Evolutionary conservation across 2,329 filamentous ascomycete genomes (phyloP).

Genomic region (Claviceps sp.): DNA sequence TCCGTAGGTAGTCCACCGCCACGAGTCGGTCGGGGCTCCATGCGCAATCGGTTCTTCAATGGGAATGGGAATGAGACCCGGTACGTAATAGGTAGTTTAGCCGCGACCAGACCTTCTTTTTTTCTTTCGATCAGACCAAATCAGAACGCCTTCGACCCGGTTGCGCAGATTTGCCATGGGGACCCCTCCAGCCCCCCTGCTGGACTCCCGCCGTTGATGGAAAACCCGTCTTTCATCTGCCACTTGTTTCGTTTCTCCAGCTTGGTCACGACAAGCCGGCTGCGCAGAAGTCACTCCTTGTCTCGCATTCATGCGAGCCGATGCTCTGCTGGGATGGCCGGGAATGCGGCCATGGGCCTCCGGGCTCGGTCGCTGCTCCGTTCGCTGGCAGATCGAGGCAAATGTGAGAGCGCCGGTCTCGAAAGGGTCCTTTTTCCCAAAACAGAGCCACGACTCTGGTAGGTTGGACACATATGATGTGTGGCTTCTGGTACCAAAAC

Average conservation of each 20-base stretch:
- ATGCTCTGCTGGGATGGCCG: neutral
- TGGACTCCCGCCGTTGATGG: slow-evolving; percentile 1
- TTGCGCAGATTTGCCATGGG: neutral
- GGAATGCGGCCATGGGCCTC: neutral
- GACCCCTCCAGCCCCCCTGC: neutral
- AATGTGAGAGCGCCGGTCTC: too few relatives aligned
- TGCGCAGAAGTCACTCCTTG: neutral
- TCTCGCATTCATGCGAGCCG: neutral
- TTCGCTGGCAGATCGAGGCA: neutral
- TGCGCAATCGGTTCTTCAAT: neutral
- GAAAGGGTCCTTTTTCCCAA: neutral
- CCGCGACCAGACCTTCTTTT: neutral
- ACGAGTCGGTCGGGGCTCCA: too few relatives aligned
- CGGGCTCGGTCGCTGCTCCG: neutral
- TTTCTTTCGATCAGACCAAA: neutral
- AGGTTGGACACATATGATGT: neutral
- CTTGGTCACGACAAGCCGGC: neutral
- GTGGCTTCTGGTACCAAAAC: neutral
- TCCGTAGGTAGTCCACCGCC: too few relatives aligned
- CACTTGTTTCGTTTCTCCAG: slow-evolving; percentile 2
- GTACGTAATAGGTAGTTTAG: neutral
- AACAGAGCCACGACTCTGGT: neutral
- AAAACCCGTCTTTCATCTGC: neutral
- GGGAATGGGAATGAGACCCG: neutral
- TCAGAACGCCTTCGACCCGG: neutral